Conservation (phyloP, 2,329 filamentous ascomycete genomes). For the Huntiella abstrusa region DNA sequence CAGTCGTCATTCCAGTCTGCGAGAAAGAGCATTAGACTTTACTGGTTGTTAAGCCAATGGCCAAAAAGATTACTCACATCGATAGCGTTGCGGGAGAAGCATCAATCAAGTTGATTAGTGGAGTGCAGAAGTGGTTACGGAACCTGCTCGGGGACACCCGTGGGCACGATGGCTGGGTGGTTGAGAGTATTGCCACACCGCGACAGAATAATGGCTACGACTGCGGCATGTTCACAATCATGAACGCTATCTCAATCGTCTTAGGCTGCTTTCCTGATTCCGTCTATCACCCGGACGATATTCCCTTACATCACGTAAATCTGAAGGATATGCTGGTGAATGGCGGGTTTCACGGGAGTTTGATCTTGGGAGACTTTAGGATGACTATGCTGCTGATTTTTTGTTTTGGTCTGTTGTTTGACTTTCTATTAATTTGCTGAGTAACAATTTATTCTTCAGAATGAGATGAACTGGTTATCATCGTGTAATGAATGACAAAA, state of each 20-base stretch:
- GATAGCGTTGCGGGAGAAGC: slow-evolving; percentile 40
- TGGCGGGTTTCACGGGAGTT: slow-evolving; percentile 45
- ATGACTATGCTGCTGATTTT: no score
- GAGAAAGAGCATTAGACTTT: no score
- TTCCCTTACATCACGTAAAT: slow-evolving; percentile 39
- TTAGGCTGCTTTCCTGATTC: slow-evolving; percentile 32
- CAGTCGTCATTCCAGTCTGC: slow-evolving; percentile 54
- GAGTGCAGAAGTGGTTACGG: slow-evolving; percentile 35
- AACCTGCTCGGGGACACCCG: slow-evolving; percentile 38
- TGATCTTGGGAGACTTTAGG: slow-evolving; percentile 18
- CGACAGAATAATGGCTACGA: slow-evolving; percentile 54
- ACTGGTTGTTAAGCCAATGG: no score
- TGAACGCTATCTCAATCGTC: slow-evolving; percentile 48
- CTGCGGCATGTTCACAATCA: slow-evolving; percentile 60
- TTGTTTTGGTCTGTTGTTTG: no score
- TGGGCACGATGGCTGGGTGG: slow-evolving; percentile 42
- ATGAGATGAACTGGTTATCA: no score
- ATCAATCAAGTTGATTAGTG: slow-evolving; percentile 20
- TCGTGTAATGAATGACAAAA: no score
- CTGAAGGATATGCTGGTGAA: slow-evolving; percentile 49
- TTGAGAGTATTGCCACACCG: no score
- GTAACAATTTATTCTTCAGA: no score
- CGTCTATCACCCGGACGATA: slow-evolving; percentile 31
- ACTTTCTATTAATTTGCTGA: no score
- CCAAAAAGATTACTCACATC: slow-evolving; percentile 44